phyloP scores from a whole-genome alignment of 2,329 filamentous ascomycete genomes.

The Catunica adiposa region DNA sequence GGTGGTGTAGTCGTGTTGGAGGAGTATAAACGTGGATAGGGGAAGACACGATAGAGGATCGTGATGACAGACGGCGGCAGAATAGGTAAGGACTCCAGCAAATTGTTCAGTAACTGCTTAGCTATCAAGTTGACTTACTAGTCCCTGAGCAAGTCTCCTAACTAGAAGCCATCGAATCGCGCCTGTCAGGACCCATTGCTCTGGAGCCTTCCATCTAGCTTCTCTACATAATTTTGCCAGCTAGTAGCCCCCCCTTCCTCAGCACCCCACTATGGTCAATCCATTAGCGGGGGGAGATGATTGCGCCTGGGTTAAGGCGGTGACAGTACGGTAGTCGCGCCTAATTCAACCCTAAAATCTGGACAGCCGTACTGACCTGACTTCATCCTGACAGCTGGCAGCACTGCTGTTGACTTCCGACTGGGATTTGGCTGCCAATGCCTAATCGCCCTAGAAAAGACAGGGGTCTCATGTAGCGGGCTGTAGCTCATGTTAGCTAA shows the following conservation, averaged over 20 bases:
- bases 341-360: too few species aligned
- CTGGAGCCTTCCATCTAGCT: conserved; percentile 7
- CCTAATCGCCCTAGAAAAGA: background rate
- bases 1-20: conserved; percentile 18
- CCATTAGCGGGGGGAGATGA: background rate
- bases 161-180: too few species aligned
- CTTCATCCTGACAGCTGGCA: too few species aligned
- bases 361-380: too few species aligned
- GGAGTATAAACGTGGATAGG: conserved; percentile 7
- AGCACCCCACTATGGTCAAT: conserved; percentile 3
- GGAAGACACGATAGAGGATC: conserved; percentile 10
- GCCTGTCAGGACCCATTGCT: background rate
- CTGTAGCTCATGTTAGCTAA: background rate
- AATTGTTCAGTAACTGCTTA: background rate
- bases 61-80: background rate
- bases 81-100: background rate
- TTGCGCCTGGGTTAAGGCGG: background rate
- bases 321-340: background rate
- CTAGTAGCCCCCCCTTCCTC: conserved; percentile 1
- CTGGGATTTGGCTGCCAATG: too few species aligned
- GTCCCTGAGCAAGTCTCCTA: too few species aligned
- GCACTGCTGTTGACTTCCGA: too few species aligned
- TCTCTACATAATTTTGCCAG: conserved; percentile 1
- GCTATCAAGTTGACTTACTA: background rate
- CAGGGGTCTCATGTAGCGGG: background rate